These are phyloP conservation scores for Globisporangium irregulare DNA, from an alignment of 352 stramenopile species.

Conservation along the genomic window DNA sequence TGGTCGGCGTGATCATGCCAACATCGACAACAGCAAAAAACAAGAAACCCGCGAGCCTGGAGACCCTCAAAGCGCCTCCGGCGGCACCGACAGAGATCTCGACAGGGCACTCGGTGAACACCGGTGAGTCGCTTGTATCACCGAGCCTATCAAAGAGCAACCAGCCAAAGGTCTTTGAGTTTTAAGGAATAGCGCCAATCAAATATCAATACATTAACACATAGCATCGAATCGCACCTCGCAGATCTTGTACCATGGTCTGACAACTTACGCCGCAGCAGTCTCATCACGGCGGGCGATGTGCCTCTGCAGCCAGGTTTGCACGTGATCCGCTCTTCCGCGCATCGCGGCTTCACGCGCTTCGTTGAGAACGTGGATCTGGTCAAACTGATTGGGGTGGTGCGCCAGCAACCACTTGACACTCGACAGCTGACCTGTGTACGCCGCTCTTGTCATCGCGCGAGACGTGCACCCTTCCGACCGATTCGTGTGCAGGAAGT, in stretches of 20 bases:
- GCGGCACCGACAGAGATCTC: background rate
- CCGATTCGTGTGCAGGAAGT: conserved; percentile 27
- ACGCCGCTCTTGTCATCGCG: conserved; percentile 28
- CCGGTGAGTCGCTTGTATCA: background rate
- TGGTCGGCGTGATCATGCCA: background rate
- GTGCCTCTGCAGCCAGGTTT: conserved; percentile 23
- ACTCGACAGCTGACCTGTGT: conserved; percentile 30
- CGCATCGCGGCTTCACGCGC: conserved; percentile 23
- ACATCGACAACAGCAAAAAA: background rate
- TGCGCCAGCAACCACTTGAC: conserved; percentile 33
- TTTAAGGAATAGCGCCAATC: background rate
- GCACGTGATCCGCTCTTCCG: conserved; percentile 31
- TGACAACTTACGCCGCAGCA: background rate
- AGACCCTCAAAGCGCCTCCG: conserved; percentile 5
- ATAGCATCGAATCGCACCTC: background rate
- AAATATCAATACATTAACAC: background rate
- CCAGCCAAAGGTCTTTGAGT: conserved; percentile 13
- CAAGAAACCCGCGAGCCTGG: conserved; percentile 2
- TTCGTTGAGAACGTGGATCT: conserved; percentile 12
- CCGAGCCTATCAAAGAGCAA: conserved; percentile 2
- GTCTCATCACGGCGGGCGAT: conserved; percentile 9
- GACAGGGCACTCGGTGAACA: background rate
- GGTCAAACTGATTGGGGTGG: conserved; percentile 23
- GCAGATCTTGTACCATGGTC: background rate
- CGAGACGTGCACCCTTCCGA: conserved; percentile 25